Conservation (phyloP, 2,329 filamentous ascomycete genomes). For the Huntiella savannae region DNA sequence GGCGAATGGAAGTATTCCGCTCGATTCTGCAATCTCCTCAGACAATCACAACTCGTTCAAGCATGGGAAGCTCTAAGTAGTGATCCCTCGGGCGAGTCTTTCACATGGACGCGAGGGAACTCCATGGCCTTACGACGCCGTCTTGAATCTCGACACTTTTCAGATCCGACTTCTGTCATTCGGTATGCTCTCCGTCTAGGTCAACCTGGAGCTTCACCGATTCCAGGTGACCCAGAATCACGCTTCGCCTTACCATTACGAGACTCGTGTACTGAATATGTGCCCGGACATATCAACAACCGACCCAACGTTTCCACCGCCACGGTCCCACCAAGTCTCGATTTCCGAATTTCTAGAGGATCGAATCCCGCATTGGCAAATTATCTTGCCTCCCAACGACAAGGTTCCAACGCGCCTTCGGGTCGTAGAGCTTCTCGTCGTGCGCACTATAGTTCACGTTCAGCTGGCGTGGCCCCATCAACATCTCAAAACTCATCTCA, state of each 20-base stretch:
- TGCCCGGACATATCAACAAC: conserved; percentile 19
- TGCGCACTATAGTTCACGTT: conserved; percentile 7
- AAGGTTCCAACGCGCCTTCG: conserved; percentile 16
- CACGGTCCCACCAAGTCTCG: conserved; percentile 16
- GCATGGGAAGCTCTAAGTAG: conserved; percentile 21
- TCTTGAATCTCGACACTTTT: conserved; percentile 26
- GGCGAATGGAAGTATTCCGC: conserved; percentile 26
- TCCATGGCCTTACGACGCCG: conserved; percentile 25
- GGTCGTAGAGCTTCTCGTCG: neutral
- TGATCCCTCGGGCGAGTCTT: conserved; percentile 18
- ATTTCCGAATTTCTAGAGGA: conserved; percentile 21
- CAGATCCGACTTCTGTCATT: conserved; percentile 21
- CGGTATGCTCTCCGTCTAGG: conserved; percentile 19
- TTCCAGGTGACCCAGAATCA: conserved; percentile 13
- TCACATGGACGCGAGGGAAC: conserved; percentile 25
- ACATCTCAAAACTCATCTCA: neutral
- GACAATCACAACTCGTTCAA: conserved; percentile 20
- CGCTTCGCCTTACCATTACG: conserved; percentile 20
- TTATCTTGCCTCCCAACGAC: conserved; percentile 20
- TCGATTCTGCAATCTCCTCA: conserved; percentile 26
- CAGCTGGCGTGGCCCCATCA: conserved; percentile 7
- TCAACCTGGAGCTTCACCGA: conserved; percentile 18
- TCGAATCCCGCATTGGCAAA: conserved; percentile 19
- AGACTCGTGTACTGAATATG: conserved; percentile 19
- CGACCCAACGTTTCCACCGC: conserved; percentile 7